These are phyloP conservation scores for Rhodotorula sp. DNA, from an alignment of 1,284 basidiomycete species.

Conservation along the genomic window DNA sequence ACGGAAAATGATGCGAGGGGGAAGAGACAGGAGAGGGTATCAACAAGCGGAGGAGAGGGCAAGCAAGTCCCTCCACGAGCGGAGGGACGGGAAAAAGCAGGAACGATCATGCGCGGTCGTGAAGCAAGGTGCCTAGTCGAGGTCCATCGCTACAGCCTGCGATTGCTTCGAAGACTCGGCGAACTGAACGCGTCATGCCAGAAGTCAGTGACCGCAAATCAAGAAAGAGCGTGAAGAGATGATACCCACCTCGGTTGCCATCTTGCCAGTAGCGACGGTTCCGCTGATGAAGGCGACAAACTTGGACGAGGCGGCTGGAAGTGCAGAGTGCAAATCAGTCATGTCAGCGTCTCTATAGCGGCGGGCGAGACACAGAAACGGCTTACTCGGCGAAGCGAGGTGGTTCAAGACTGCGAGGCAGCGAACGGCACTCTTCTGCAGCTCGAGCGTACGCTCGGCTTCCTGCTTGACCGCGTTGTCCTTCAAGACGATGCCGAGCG, in stretches of 20 bases:
- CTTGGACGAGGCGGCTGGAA: slow-evolving; percentile 24
- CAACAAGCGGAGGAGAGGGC: background rate
- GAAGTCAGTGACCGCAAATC: too few species aligned
- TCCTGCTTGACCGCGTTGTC: slow-evolving; percentile 94
- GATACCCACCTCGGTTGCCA: slow-evolving; percentile 17
- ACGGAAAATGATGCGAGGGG: background rate
- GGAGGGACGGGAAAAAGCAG: background rate
- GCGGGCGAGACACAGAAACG: background rate
- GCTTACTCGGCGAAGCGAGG: slow-evolving; percentile 14
- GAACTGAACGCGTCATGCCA: slow-evolving; percentile 3
- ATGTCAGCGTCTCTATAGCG: background rate
- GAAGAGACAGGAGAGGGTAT: background rate
- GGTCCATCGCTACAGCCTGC: slow-evolving; percentile 31
- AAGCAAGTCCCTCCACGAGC: background rate
- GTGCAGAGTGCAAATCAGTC: background rate
- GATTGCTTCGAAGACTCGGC: slow-evolving; percentile 18
- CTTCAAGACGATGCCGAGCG: slow-evolving; percentile 66
- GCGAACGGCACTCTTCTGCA: slow-evolving; percentile 50
- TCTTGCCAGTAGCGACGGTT: slow-evolving; percentile 22
- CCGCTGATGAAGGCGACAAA: slow-evolving; percentile 22
- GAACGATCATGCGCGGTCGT: background rate
- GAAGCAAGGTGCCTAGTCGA: slow-evolving; percentile 11
- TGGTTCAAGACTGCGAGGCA: slow-evolving; percentile 32
- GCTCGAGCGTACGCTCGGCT: slow-evolving; percentile 71
- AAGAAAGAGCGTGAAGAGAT: background rate